phyloP scores from a whole-genome alignment of 257 asterid genomes.

The Thymus quinquecostatus region DNA sequence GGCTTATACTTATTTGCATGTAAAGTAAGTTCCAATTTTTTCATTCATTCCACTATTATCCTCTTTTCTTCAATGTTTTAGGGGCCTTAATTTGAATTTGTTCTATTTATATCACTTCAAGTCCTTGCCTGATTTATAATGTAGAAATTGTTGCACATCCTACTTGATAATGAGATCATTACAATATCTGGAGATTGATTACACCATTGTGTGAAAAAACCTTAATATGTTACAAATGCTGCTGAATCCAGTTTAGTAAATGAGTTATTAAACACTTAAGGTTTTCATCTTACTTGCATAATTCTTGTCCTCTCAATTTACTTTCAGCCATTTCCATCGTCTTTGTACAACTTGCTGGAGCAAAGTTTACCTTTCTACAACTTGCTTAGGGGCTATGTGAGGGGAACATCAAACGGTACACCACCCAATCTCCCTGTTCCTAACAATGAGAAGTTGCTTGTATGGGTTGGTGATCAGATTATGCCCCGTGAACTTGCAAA shows the following conservation, averaged over 20 bases:
- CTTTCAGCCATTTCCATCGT: conserved; percentile 74
- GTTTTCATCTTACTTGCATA: conserved; percentile 21
- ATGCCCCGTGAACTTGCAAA: conserved; percentile 92
- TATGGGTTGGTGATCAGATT: conserved; percentile 89
- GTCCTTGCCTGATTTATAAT: conserved; percentile 8
- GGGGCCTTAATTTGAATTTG: not conserved
- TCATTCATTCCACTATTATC: not conserved
- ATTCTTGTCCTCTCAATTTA: conserved; percentile 22
- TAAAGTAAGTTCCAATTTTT: not conserved
- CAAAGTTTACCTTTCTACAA: conserved; percentile 81
- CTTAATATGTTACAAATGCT: conserved; percentile 14
- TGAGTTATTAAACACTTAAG: conserved; percentile 14
- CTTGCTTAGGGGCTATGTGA: conserved; percentile 60
- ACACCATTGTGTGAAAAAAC: not conserved
- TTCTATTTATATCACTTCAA: conserved; percentile 2
- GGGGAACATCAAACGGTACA: conserved; percentile 35
- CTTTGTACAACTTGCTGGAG: conserved; percentile 78
- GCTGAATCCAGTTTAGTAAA: not conserved
- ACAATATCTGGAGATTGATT: not conserved
- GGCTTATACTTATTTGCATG: not conserved
- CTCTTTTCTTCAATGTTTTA: not conserved
- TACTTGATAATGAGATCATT: not conserved
- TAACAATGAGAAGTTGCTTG: conserved; percentile 80
- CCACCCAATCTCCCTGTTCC: conserved; percentile 69
- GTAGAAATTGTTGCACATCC: not conserved